Evolutionary conservation across 2,329 filamentous ascomycete genomes (phyloP), one percentile per base, ranked within the genome.

Genomic region (Penicillium brasilianum): DNA sequence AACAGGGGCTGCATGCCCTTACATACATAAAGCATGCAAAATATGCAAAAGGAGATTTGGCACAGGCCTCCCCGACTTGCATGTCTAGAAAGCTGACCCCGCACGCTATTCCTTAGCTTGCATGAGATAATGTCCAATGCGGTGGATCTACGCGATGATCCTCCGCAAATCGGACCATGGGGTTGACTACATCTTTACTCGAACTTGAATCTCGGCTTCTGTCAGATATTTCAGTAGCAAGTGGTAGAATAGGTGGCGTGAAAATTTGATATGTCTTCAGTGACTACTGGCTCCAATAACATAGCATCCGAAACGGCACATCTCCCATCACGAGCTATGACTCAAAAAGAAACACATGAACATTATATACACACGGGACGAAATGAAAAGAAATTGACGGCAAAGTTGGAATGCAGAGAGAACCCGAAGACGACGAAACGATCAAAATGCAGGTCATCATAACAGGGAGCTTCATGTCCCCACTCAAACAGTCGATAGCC

Each of bases 291-390:
- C 55, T 57, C 55, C 55, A 60, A 16, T 34, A 57, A 51, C 44
- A 43, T 34, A 51, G 55, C 30, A 37, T 58, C 50, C 37, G 50
- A 53, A 39, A 48, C 18, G 41, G 28, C 30, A 50, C 39, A 50
- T 63, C 52, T 48, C 30, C 48, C 52, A 49, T 51, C 52, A 55
- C 32, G 52, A 61, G 39, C 28, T 57, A 56, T 44, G 49, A 56
- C 59, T 61, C 56, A 49, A 60, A 55, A 39, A 55, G 28, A 43
- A 48, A 48, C 56, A 65, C 56, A 66, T 64, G 56, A 64, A 62
- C 59, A 66, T 66, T 66, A 66, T 66, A 60, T 66, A 66, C 64
- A 66, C 61, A 60, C 54, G 54, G n/a, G 53, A n/a, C 28, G 50
- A 57, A 55, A 61, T 16, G 44, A 53, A 53, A 32, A 37, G 34